These are phyloP conservation scores for Raffaelea arxii DNA, from an alignment of 2,329 filamentous ascomycete genomes.

Conservation along the genomic window DNA sequence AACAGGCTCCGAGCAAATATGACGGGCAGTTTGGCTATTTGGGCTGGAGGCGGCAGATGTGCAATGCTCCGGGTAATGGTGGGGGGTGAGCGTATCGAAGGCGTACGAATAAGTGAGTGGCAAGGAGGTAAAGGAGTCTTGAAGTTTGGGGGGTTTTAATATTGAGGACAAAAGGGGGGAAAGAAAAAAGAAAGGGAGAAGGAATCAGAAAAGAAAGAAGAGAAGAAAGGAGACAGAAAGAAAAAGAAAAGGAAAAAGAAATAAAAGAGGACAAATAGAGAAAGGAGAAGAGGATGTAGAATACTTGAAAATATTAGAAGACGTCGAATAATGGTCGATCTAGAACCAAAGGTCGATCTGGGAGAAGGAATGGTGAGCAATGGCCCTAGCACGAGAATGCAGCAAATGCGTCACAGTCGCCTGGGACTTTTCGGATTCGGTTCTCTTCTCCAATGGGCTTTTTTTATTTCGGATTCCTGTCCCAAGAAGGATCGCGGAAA, in stretches of 20 bases:
- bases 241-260: background rate
- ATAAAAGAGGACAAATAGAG: background rate
- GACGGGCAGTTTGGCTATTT: slow-evolving; percentile 1
- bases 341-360: background rate
- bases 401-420: too few species aligned
- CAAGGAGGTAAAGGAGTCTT: background rate
- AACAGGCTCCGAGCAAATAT: slow-evolving; percentile 1
- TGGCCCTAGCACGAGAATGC: background rate
- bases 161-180: background rate
- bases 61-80: background rate
- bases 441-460: too few species aligned
- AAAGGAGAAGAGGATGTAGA: background rate
- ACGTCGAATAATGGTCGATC: background rate
- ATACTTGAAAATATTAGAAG: background rate
- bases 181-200: background rate
- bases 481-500: too few species aligned
- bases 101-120: background rate
- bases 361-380: background rate
- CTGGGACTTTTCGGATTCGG: too few species aligned
- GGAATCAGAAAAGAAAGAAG: background rate
- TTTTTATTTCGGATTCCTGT: background rate
- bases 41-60: slow-evolving; percentile 6
- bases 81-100: background rate
- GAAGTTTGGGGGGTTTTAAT: background rate
- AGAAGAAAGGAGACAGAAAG: background rate